Base-by-base conservation (phyloP, 805 yeast species). In the Yamadazyma paraphyllophila region DNA sequence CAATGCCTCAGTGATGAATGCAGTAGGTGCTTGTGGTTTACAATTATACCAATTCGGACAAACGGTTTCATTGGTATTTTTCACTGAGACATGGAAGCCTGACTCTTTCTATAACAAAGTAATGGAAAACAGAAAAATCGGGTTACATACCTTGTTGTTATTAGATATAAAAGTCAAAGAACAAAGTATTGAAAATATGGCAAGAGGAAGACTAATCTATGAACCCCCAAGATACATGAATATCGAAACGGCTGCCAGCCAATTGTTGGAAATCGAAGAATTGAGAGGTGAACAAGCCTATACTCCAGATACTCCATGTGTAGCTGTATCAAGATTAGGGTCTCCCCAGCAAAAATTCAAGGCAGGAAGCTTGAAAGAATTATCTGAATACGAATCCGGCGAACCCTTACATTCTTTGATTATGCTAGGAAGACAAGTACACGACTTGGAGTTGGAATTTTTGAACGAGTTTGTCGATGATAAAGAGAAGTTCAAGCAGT, bases 161-260 rank as follows among this genome's bases (percentile, higher is more conserved):
- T 73, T 92, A 40, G 99, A 92, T 62, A 92, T 92, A 64, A 92
- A 92, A 65, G 99, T 92, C 37, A 94, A 94, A 66, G 99, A 92
- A 65, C 99, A 94, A 67, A 88, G 95, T 61, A 78, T 90, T 50
- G 96, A 91, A 60, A 92, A 91, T 62, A 80, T 92, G 82, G 95
- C 96, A 39, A 79, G 96, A 49, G 98, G 98, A 2, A 80, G 94
- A 64, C 70, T 85, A 39, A 88, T 92, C 31, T 92, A 88, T 62
- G 99, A 92, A 65, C 98, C 98, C 30, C 99, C 99, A 41, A 78
- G 99, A 62, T 92, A 90, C 69, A 92, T 92, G 99, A 79, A 82
- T 50, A 90, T 94, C 52, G 80, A 84, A 43, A 88, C 95, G 39
- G 96, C 97, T 49, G 91, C 96, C 33, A 76, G 78, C 47, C 98